Conservation (phyloP, 148 eudicot species). For the Mesembryanthemum crystallinum region DNA sequence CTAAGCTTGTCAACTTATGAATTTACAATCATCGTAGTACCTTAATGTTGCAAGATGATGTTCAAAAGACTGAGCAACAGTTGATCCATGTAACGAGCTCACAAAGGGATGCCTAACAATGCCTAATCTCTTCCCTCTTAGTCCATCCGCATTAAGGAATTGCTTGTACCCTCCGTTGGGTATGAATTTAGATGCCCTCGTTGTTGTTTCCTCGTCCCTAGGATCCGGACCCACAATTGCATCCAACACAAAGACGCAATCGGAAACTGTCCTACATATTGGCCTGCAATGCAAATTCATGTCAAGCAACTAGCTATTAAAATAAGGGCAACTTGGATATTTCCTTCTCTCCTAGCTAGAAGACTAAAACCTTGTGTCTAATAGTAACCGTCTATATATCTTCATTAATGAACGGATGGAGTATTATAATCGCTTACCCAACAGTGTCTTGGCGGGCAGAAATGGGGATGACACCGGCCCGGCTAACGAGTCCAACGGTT, state of each 20-base stretch:
- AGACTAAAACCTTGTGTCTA: too few relatives aligned
- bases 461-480: constrained; percentile 59
- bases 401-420: too few relatives aligned
- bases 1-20: background rate
- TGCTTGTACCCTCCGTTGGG: constrained; percentile 59
- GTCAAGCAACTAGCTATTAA: too few relatives aligned
- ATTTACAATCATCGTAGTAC: constrained; percentile 25
- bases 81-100: constrained; percentile 32
- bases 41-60: constrained; percentile 47
- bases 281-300: constrained; percentile 50
- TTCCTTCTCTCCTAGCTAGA: too few relatives aligned
- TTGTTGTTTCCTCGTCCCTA: constrained; percentile 52
- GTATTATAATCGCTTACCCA: constrained; percentile 51
- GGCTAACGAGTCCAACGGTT: constrained; percentile 69
- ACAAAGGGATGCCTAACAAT: constrained; percentile 57
- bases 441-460: constrained; percentile 64
- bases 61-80: constrained; percentile 39
- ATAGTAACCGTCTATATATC: too few relatives aligned
- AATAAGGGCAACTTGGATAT: too few relatives aligned
- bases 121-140: constrained; percentile 58
- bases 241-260: constrained; percentile 65
- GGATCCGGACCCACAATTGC: constrained; percentile 54
- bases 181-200: constrained; percentile 46
- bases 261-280: constrained; percentile 67
- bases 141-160: constrained; percentile 44